Conservation (phyloP, 768 basidiomycete genomes). For the Amanita thiersii region DNA sequence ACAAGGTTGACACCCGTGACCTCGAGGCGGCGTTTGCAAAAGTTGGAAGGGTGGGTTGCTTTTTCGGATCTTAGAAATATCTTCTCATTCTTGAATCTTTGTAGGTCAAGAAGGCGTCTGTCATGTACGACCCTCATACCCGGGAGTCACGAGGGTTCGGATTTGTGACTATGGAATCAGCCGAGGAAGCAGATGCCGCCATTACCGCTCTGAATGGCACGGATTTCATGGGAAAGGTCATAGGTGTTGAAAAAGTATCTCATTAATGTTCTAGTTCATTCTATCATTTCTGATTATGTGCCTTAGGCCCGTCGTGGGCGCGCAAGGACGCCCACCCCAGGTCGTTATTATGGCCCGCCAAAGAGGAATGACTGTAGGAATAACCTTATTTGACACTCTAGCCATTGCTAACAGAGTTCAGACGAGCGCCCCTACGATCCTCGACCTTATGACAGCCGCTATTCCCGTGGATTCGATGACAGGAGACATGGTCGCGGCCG, state of each 20-base stretch:
- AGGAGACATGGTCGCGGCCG: slow-evolving; percentile 40
- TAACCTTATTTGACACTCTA: slow-evolving; percentile 3
- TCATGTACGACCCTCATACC: slow-evolving; percentile 67
- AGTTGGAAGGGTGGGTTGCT: slow-evolving; percentile 41
- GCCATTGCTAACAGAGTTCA: slow-evolving; percentile 16
- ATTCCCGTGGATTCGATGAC: slow-evolving; percentile 57
- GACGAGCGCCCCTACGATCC: slow-evolving; percentile 89
- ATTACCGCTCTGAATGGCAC: slow-evolving; percentile 78
- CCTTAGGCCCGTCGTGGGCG: slow-evolving; percentile 85
- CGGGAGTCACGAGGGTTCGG: slow-evolving; percentile 66
- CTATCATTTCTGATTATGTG: slow-evolving; percentile 4
- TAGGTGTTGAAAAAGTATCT: slow-evolving; percentile 82
- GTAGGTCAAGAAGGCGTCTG: slow-evolving; percentile 66
- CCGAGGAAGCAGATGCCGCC: slow-evolving; percentile 88
- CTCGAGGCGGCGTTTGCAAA: slow-evolving; percentile 87
- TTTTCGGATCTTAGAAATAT: not conserved
- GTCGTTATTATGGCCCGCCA: slow-evolving; percentile 89
- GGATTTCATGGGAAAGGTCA: slow-evolving; percentile 80
- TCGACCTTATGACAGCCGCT: slow-evolving; percentile 85
- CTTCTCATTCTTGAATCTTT: not conserved
- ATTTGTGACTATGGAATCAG: slow-evolving; percentile 67
- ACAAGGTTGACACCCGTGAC: slow-evolving; percentile 67
- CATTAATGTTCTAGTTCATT: not conserved
- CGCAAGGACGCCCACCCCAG: slow-evolving; percentile 89
- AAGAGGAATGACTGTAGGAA: slow-evolving; percentile 63